Evolutionary conservation across 306 rosid genomes (phyloP).

Genomic region (Cucurbita maxima): DNA sequence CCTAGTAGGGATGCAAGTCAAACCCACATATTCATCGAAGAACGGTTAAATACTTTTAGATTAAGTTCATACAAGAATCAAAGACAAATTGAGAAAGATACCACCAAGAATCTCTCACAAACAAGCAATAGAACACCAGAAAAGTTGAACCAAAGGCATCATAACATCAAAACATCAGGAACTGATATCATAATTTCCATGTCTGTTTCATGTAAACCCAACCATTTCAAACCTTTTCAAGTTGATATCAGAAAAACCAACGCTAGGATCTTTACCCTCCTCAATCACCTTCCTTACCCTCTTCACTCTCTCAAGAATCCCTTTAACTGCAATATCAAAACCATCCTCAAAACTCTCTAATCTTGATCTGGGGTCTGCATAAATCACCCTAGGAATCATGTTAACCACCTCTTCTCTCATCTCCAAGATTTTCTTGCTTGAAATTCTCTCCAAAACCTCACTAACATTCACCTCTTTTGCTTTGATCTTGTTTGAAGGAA

Average conservation of each 20-base stretch:
- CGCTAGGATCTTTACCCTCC: slow-evolving; percentile 15
- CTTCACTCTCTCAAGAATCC: slow-evolving; percentile 26
- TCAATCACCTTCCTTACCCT: slow-evolving; percentile 12
- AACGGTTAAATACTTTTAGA: no score
- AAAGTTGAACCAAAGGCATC: neutral
- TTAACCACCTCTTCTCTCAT: slow-evolving; percentile 28
- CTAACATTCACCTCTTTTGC: slow-evolving; percentile 16
- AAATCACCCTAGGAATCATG: slow-evolving; percentile 22
- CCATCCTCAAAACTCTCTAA: slow-evolving; percentile 26
- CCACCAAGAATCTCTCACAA: neutral
- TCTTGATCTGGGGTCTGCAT: slow-evolving; percentile 21
- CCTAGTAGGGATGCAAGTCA: neutral
- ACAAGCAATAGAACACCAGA: neutral
- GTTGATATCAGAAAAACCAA: slow-evolving; percentile 17
- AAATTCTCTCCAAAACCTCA: slow-evolving; percentile 10
- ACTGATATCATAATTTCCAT: neutral
- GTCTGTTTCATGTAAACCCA: neutral
- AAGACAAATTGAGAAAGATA: neutral
- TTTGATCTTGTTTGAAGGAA: slow-evolving; percentile 10
- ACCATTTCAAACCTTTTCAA: neutral
- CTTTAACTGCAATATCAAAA: slow-evolving; percentile 26
- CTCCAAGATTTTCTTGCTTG: slow-evolving; percentile 3
- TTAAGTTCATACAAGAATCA: no score
- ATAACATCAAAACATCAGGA: neutral
- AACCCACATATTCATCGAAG: no score